Evolutionary conservation across 441 rosid genomes (phyloP), one percentile per base, ranked within the genome.

Genomic region (Croton setiger): DNA sequence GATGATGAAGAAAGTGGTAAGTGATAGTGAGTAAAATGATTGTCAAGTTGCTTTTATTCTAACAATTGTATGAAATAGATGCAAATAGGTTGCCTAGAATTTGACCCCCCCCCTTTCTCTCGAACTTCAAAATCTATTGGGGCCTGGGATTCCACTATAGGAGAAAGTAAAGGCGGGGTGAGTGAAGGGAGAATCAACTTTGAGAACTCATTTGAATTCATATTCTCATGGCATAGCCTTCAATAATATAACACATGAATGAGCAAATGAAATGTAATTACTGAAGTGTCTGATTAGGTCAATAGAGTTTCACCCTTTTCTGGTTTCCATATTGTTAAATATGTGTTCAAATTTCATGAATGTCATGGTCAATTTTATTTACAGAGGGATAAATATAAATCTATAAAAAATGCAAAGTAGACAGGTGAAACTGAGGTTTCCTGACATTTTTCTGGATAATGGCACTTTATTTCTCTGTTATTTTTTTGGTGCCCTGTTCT

Each of bases 1-100:
- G 86, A 83, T 48, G 85, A 83, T 59, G 84, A 83, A 81, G 98
- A 88, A 78, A 86, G 88, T 72, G 80, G 99, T 93, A 78, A 79
- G 88, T 58, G 57, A 56, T 67, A 18, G 17, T 4, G 3, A 45
- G 41, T 14, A 45, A 52, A 21, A 27, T 5, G 45, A 20, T 54
- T 21, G 36, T 57, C 39, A 23, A 53, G 64, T 63, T 58, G 27
- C 60, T 18, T 4, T 56, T 55, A 14, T 58, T 39, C 15, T 6
- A 61, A 12, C 21, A 13, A 20, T 61, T 61, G 27, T 14, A 60
- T 67, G 64, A 18, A 21, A 57, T 44, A 60, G 37, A 41, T 23
- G 52, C 20, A 54, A 55, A 6, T 0, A 51, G 23, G 0, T 3
- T 21, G 37, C 12, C 27, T 23, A 8, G 23, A 41, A 66, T 4